Percentiles rank a stretch among this genome's conserved stretches.
Evolutionary conservation across 2,329 filamentous ascomycete genomes (phyloP).

Genomic region (Neopestalotiopsis sp.): DNA sequence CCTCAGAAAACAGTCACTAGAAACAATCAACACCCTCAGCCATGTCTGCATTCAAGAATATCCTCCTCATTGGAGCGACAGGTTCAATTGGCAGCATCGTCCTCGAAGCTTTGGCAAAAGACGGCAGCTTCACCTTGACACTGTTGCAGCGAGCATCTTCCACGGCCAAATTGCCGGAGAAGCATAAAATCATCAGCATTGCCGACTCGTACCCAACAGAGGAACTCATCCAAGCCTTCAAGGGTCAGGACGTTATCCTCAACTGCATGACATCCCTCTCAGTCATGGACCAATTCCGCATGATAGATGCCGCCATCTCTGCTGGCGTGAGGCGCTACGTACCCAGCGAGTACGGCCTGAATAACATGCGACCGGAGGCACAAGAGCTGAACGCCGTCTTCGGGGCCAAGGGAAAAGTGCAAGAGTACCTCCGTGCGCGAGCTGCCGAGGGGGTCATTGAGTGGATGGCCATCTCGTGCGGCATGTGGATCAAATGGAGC

Average conservation of each 20-base stretch:
- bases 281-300: slow-evolving; percentile 48
- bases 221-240: slow-evolving; percentile 30
- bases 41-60: slow-evolving; percentile 31
- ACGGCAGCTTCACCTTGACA: slow-evolving; percentile 33
- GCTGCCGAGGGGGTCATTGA: slow-evolving; percentile 33
- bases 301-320: slow-evolving; percentile 60
- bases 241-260: slow-evolving; percentile 39
- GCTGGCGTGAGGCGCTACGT: slow-evolving; percentile 62
- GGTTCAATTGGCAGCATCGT: slow-evolving; percentile 37
- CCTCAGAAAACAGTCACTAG: too few species aligned
- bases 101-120: slow-evolving; percentile 33
- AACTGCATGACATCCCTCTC: slow-evolving; percentile 45
- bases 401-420: slow-evolving; percentile 34
- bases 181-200: slow-evolving; percentile 31
- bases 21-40: too few species aligned
- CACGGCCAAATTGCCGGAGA: slow-evolving; percentile 26
- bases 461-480: slow-evolving; percentile 36
- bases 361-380: slow-evolving; percentile 37
- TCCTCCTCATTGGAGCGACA: slow-evolving; percentile 37
- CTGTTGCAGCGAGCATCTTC: slow-evolving; percentile 36
- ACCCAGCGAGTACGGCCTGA: slow-evolving; percentile 56
- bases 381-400: slow-evolving; percentile 34
- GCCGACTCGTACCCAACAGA: slow-evolving; percentile 34
- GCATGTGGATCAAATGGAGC: slow-evolving; percentile 37
- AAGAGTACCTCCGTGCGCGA: slow-evolving; percentile 32